Conservation (phyloP, 2,329 filamentous ascomycete species). For the Cladosporium sp. region DNA sequence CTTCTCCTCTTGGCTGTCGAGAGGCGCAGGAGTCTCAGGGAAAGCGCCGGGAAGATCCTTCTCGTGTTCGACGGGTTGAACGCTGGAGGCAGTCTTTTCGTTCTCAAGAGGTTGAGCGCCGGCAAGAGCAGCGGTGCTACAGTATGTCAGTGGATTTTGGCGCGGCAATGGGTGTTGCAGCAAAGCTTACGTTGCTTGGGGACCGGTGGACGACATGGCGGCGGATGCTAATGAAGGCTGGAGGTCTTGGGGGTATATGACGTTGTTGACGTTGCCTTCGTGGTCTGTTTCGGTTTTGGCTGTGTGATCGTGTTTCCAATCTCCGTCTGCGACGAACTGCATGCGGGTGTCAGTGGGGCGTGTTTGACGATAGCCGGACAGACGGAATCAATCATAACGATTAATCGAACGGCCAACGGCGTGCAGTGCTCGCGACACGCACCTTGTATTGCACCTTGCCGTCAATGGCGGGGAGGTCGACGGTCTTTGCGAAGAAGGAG, state of each 20-base stretch:
- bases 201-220: constrained; percentile 66
- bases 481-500: constrained; percentile 75
- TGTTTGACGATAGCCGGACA: neutral
- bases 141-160: constrained; percentile 64
- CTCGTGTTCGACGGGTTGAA: constrained; percentile 35
- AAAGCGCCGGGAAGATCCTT: constrained; percentile 64
- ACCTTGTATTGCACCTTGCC: constrained; percentile 93
- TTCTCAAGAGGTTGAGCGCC: constrained; percentile 45
- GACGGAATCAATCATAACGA: neutral
- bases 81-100: constrained; percentile 57
- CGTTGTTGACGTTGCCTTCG: constrained; percentile 88
- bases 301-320: constrained; percentile 81
- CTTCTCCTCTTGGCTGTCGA: constrained; percentile 39
- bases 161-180: constrained; percentile 50
- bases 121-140: constrained; percentile 71
- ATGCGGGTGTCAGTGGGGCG: constrained; percentile 13
- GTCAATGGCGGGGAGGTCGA: constrained; percentile 65
- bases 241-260: constrained; percentile 76
- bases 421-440: constrained; percentile 36
- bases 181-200: constrained; percentile 63
- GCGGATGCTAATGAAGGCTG: constrained; percentile 50
- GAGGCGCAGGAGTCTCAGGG: constrained; percentile 66
- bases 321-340: constrained; percentile 93
- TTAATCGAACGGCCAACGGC: neutral
- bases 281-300: constrained; percentile 81